Conservation (phyloP, 2,329 filamentous ascomycete species). For the Ophiognomonia clavigignenti-juglandacearum region DNA sequence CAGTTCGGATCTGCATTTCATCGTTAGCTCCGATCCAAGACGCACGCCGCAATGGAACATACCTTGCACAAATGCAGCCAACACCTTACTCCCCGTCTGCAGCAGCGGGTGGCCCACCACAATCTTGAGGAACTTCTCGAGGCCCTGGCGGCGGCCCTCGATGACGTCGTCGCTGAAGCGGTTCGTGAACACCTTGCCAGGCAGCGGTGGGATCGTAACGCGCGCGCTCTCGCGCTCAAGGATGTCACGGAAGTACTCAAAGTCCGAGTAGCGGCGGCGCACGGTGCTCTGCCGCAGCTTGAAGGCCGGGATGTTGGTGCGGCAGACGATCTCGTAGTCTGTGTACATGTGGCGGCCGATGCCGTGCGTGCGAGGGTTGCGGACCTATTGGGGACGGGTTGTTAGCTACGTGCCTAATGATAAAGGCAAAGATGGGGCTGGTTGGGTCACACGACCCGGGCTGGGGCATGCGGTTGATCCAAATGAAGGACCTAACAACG, state of each 20-base stretch:
- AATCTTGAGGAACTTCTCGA: conserved; percentile 95
- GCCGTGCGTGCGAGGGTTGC: conserved; percentile 89
- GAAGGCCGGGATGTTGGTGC: conserved; percentile 98
- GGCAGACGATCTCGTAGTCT: conserved; percentile 95
- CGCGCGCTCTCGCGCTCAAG: conserved; percentile 91
- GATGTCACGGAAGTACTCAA: conserved; percentile 98
- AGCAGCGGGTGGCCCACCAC: conserved; percentile 93
- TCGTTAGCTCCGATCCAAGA: background rate
- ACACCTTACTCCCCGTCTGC: conserved; percentile 95
- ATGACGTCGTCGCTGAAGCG: conserved; percentile 98
- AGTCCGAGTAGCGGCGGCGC: conserved; percentile 92
- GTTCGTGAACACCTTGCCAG: conserved; percentile 97
- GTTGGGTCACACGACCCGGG: background rate
- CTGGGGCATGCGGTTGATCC: background rate
- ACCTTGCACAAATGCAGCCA: conserved; percentile 97
- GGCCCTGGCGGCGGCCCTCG: conserved; percentile 82
- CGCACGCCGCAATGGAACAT: conserved; percentile 12
- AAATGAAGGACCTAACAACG: background rate
- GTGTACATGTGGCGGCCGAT: conserved; percentile 97
- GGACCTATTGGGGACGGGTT: too few relatives aligned
- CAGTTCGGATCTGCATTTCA: conserved; percentile 66
- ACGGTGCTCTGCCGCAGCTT: conserved; percentile 87
- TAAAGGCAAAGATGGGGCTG: too few relatives aligned
- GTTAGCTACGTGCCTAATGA: too few relatives aligned
- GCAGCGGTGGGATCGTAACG: conserved; percentile 91